Conservation (phyloP, 2,329 filamentous ascomycete genomes). For the Thielaviopsis populi region DNA sequence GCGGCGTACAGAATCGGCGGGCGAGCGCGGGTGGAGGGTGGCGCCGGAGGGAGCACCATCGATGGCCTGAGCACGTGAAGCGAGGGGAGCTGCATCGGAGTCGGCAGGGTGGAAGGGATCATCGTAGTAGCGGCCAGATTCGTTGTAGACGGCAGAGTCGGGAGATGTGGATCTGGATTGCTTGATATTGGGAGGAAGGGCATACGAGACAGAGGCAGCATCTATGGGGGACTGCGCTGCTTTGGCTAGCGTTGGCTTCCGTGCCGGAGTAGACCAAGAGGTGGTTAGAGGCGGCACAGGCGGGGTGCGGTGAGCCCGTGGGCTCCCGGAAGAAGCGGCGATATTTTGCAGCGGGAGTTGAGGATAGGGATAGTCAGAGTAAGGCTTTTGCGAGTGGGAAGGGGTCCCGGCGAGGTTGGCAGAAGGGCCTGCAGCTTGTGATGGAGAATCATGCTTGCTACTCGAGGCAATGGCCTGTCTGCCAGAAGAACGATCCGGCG, state of each 20-base stretch:
- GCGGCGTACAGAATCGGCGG: conserved; percentile 29
- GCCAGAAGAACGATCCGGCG: conserved; percentile 15
- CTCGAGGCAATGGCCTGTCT: background rate
- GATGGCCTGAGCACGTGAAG: conserved; percentile 40
- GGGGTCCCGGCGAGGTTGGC: conserved; percentile 10
- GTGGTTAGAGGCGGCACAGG: conserved; percentile 22
- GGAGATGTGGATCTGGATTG: conserved; percentile 22
- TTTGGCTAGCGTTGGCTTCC: conserved; percentile 13
- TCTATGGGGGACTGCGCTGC: conserved; percentile 35
- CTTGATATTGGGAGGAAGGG: conserved; percentile 38
- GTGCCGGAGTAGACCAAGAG: conserved; percentile 11
- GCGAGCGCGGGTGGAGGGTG: conserved; percentile 28
- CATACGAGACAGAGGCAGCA: conserved; percentile 36
- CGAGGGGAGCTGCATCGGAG: conserved; percentile 34
- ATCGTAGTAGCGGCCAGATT: conserved; percentile 11
- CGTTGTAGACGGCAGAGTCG: conserved; percentile 16
- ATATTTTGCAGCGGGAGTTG: conserved; percentile 5
- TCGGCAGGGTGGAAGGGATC: conserved; percentile 12
- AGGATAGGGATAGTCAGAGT: conserved; percentile 15
- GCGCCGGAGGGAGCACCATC: conserved; percentile 24
- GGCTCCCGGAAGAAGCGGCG: conserved; percentile 6
- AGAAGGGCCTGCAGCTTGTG: conserved; percentile 4
- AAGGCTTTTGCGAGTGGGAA: conserved; percentile 8
- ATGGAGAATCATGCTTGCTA: conserved; percentile 1
- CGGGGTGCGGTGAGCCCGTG: conserved; percentile 28